Evolutionary conservation across 164 flowering plant species (phyloP), one percentile per base, ranked within the genome.

Genomic region (Stephania yunnanensis): DNA sequence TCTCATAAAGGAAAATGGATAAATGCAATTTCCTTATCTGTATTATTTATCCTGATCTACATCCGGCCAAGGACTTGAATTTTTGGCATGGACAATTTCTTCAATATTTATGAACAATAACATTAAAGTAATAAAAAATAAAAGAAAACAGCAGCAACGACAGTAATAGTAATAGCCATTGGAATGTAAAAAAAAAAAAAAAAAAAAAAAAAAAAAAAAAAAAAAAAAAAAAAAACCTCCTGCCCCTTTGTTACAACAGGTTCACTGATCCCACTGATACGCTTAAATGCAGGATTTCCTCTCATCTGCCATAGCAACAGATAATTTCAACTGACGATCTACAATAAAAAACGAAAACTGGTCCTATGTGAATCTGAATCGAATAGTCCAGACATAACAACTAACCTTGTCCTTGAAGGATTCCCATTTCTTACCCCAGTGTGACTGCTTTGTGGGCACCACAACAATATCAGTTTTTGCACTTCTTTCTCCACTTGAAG

Each of bases 241-340:
- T 92, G 97, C 74, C 93, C 76, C 82, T 89, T 95, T 36, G 83
- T 71, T 55, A 87, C 86, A 58, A 91, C 98, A 73, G 99, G 99
- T 74, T 93, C 97, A 81, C 97, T 89, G n/a, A 83, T 22, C 46
- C 87, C 88, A 74, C 82, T 82, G 64, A 89, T 13, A 50, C 87
- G 95, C 88, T 91, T 96, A 83, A 83, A 88, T 67, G 85, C 30
- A 65, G 92, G 94, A 88, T 90, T 82, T 12, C 85, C 82, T 79
- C 74, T 90, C 87, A 93, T 83, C 99, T 95, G 81, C 17, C 7
- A 58, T 12, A 64, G 13, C 61, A 52, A 46, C 30, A 71, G 13
- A 55, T 46, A 29, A 66, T 4, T 42, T 71, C 70, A 76, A 5
- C 22, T 31, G 64, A 74, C 53, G 17, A 7, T 61, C 17, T 69